Evolutionary conservation across 495 filamentous ascomycete genomes (phyloP), one percentile per base, ranked within the genome.

Genomic region (Talaromyces wortmannii): DNA sequence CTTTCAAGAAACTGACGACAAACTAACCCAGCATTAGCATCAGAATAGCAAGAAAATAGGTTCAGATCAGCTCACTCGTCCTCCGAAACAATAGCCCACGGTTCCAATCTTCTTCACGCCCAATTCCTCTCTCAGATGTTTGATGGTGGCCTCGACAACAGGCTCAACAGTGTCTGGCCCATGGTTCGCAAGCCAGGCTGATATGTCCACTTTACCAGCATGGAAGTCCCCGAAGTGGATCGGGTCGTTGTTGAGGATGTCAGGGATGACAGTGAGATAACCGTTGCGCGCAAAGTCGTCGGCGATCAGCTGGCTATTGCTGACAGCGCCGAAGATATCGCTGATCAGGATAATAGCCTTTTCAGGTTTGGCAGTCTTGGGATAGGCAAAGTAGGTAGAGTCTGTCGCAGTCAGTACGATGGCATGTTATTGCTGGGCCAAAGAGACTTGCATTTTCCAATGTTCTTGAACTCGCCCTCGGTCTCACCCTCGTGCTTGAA

Each of bases 221-320:
- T 75, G 72, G 71, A 86, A 84, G 50, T 85, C 74, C 4, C 70
- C 72, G 49, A 63, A 60, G 13, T 63, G 54, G 60, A 89, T 62
- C n/a, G 82, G 59, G 61, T 95, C 87, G 48, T 87, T 89, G 45
- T 85, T 77, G 76, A 92, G 88, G 58, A 87, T 70, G 65, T 96
- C 91, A 55, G 89, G 80, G 59, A 95, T 74, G 29, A 92, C 68
- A 47, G 83, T 83, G 17, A 88, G 77, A 68, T 91, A 96, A 44
- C 90, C 91, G 64, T 88, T 87, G 62, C 81, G 83, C 55, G 90
- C 90, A 57, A 80, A 90, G 65, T 90, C 85, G 73, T 95, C 90
- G 55, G 89, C 89, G 55, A 92, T 74, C 67, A 96, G 80, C 74
- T 91, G 76, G 66, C 81, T 76, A 73, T 94, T 95, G 66, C 81